phyloP scores from a whole-genome alignment of 78 protist species.

The Dictyostelium firmibasis region DNA sequence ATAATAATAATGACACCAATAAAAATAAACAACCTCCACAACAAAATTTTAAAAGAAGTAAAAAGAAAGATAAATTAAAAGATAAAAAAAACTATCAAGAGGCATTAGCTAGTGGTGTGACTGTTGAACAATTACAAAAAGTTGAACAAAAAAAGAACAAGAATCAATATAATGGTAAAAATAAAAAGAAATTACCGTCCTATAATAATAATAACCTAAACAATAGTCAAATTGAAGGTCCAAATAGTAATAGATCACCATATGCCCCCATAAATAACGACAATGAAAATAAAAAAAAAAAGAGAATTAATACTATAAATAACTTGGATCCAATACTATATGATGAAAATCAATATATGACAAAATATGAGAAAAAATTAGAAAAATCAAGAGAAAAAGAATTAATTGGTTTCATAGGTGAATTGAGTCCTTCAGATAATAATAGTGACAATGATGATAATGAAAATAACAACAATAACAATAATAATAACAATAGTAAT shows the following conservation, averaged over 20 bases:
- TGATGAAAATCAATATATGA: neutral
- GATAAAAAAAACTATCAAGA: constrained; percentile 14
- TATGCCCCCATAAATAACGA: neutral
- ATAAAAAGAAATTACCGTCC: neutral
- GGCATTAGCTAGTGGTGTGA: neutral
- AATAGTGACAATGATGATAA: neutral
- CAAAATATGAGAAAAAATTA: neutral
- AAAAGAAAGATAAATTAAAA: constrained; percentile 51
- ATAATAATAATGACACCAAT: neutral
- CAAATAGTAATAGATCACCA: neutral
- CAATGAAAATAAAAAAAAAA: neutral
- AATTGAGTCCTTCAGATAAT: constrained; percentile 9
- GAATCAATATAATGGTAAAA: neutral
- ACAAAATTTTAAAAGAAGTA: constrained; percentile 30
- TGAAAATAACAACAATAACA: neutral
- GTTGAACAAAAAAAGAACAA: neutral
- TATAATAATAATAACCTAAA: neutral
- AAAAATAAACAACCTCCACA: neutral
- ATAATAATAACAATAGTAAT: neutral
- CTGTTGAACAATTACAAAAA: neutral
- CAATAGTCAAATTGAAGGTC: neutral
- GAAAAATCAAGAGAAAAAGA: neutral
- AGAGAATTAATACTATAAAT: neutral
- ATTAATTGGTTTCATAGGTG: neutral
- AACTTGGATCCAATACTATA: neutral